Conservation (phyloP, 2,329 filamentous ascomycete genomes). For the Penicillium hesseltinei region DNA sequence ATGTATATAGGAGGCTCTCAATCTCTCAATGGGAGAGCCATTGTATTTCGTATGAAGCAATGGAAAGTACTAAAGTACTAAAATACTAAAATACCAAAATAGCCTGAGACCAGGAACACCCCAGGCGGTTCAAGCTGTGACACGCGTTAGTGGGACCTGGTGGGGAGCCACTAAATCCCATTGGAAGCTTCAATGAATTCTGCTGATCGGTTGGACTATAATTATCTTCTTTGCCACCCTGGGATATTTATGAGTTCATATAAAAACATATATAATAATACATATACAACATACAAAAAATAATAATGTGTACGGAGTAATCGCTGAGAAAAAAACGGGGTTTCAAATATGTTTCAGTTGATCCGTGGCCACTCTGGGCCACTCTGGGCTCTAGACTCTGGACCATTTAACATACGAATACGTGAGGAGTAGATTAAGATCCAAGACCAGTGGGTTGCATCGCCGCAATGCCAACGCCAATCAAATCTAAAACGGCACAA, state of each 20-base stretch:
- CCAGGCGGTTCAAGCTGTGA: conserved; percentile 21
- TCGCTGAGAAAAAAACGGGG: too few species aligned
- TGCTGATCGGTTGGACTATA: conserved; percentile 11
- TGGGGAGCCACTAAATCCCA: conserved; percentile 17
- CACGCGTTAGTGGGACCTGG: conserved; percentile 36
- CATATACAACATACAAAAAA: too few species aligned
- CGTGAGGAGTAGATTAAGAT: conserved; percentile 1
- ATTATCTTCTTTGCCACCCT: conserved; percentile 20
- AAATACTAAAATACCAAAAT: not conserved
- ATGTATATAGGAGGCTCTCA: too few species aligned
- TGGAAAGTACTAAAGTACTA: not conserved
- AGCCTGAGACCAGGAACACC: not conserved
- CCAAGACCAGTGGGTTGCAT: conserved; percentile 12
- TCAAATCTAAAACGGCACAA: not conserved
- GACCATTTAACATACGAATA: not conserved
- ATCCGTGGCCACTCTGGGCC: not conserved
- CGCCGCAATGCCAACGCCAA: conserved; percentile 7
- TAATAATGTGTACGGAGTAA: too few species aligned
- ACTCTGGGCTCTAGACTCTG: not conserved
- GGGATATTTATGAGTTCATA: too few species aligned
- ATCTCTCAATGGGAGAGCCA: too few species aligned
- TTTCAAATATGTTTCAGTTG: conserved; percentile 21
- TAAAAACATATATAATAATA: too few species aligned
- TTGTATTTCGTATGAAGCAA: too few species aligned
- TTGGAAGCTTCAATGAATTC: conserved; percentile 12